Evolutionary conservation across 1,139 yeast genomes (phyloP).

Genomic region (Yamadazyma triangularis): DNA sequence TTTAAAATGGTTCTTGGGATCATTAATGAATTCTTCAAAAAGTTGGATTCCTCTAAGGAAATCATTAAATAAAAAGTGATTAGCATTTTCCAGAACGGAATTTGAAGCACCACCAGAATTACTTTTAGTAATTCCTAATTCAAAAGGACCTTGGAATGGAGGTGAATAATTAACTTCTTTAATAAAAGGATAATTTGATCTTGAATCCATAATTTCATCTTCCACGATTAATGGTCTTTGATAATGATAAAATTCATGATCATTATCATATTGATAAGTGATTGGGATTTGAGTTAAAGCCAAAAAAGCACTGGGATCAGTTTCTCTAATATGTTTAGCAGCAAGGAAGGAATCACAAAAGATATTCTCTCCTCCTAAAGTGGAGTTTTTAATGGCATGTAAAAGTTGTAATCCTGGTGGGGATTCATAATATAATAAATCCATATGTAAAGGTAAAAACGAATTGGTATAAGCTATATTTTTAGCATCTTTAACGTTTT

Average conservation of each 20-base stretch:
- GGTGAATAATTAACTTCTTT: constrained; percentile 73
- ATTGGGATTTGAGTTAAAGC: constrained; percentile 64
- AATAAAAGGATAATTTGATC: constrained; percentile 34
- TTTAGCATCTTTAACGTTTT: constrained; percentile 54
- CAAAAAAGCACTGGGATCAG: constrained; percentile 59
- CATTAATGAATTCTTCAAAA: constrained; percentile 59
- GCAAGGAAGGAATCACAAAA: constrained; percentile 77
- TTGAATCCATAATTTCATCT: constrained; percentile 32
- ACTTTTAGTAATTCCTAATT: constrained; percentile 42
- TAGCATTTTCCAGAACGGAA: constrained; percentile 17
- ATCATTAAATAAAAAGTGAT: constrained; percentile 35
- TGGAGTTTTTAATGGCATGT: constrained; percentile 61
- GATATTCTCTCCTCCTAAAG: constrained; percentile 66
- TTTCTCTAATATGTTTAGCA: constrained; percentile 47
- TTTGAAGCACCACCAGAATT: constrained; percentile 2
- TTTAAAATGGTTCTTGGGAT: constrained; percentile 52
- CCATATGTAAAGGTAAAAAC: constrained; percentile 77
- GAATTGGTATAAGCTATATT: constrained; percentile 71
- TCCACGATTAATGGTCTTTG: constrained; percentile 66
- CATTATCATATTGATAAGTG: constrained; percentile 66
- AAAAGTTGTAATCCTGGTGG: constrained; percentile 80
- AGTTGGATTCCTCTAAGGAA: constrained; percentile 55
- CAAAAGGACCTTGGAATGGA: constrained; percentile 82
- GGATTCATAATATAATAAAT: constrained; percentile 71
- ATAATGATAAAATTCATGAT: constrained; percentile 60